Evolutionary conservation across 1,139 yeast species (phyloP).

Genomic region (Candida dubliniensis): DNA sequence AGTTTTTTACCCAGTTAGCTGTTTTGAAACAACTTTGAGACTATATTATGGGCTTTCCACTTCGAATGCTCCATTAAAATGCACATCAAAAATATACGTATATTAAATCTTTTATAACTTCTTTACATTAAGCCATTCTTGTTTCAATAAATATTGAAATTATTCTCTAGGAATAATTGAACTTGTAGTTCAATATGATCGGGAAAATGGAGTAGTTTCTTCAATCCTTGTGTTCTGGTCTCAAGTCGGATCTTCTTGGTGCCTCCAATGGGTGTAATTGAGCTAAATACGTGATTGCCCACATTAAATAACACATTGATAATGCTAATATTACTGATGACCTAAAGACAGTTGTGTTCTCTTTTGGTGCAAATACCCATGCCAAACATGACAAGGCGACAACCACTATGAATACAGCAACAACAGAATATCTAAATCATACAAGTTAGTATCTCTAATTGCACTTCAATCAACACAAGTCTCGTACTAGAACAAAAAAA

Average conservation of each 20-base stretch:
- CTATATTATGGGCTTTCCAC: too few relatives aligned
- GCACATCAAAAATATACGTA: too few relatives aligned
- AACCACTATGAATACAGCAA: slow-evolving; percentile 62
- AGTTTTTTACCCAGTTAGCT: neutral
- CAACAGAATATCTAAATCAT: slow-evolving; percentile 66
- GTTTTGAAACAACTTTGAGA: neutral
- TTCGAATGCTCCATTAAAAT: too few relatives aligned
- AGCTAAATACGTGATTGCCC: slow-evolving; percentile 86
- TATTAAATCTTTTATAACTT: too few relatives aligned
- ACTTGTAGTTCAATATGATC: too few relatives aligned
- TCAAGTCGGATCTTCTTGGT: slow-evolving; percentile 75
- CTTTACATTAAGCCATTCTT: too few relatives aligned
- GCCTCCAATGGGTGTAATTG: slow-evolving; percentile 81
- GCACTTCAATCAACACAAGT: neutral
- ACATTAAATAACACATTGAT: slow-evolving; percentile 90
- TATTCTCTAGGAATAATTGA: too few relatives aligned
- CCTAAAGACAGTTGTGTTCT: slow-evolving; percentile 78
- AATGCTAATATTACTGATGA: slow-evolving; percentile 79
- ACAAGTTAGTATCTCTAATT: slow-evolving; percentile 14
- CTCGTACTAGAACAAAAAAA: neutral
- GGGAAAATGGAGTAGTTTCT: too few relatives aligned
- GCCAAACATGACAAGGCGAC: slow-evolving; percentile 61
- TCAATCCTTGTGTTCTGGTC: slow-evolving; percentile 52
- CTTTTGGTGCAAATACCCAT: slow-evolving; percentile 63
- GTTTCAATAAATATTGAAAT: too few relatives aligned